A percentile compares a stretch with the other conserved stretches of the same genome.
Evolutionary conservation across 176 grass and related monocot species (phyloP).

Genomic region (Aegilops tauschii): DNA sequence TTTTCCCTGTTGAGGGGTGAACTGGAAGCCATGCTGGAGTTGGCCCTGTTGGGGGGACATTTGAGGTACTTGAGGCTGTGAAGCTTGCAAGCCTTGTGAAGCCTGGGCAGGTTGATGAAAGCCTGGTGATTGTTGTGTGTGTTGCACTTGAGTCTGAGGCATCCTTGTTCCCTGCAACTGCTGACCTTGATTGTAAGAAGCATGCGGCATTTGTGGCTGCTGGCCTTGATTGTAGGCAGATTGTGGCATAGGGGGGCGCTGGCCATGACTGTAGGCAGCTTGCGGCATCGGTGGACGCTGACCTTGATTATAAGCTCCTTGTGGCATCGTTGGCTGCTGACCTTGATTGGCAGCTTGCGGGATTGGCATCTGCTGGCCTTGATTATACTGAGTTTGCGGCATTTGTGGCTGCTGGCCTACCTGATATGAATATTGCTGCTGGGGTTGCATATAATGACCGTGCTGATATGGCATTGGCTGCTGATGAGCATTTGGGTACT

Average conservation of each 20-base stretch:
- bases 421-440: slow-evolving; percentile 65
- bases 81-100: slow-evolving; percentile 21
- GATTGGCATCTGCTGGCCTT: slow-evolving; percentile 33
- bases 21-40: slow-evolving; percentile 36
- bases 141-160: slow-evolving; percentile 49
- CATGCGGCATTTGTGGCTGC: slow-evolving; percentile 42
- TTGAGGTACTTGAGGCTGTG: slow-evolving; percentile 52
- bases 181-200: slow-evolving; percentile 54
- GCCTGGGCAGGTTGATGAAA: slow-evolving; percentile 48
- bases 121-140: slow-evolving; percentile 33
- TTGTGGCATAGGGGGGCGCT: slow-evolving; percentile 31
- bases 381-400: slow-evolving; percentile 25
- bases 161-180: slow-evolving; percentile 38
- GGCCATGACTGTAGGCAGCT: slow-evolving; percentile 33
- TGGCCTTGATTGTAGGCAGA: slow-evolving; percentile 40
- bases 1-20: slow-evolving; percentile 40
- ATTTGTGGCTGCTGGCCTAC: slow-evolving; percentile 44
- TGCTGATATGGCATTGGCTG: slow-evolving; percentile 60
- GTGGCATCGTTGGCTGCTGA: slow-evolving; percentile 20
- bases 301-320: slow-evolving; percentile 12
- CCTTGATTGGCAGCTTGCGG: slow-evolving; percentile 33
- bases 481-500: slow-evolving; percentile 25
- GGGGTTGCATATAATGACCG: slow-evolving; percentile 50
- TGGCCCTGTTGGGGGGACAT: slow-evolving; percentile 41
- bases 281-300: slow-evolving; percentile 32